These are phyloP conservation scores for Candida frijolesensis DNA, from an alignment of 1,139 yeast species.

Conservation along the genomic window DNA sequence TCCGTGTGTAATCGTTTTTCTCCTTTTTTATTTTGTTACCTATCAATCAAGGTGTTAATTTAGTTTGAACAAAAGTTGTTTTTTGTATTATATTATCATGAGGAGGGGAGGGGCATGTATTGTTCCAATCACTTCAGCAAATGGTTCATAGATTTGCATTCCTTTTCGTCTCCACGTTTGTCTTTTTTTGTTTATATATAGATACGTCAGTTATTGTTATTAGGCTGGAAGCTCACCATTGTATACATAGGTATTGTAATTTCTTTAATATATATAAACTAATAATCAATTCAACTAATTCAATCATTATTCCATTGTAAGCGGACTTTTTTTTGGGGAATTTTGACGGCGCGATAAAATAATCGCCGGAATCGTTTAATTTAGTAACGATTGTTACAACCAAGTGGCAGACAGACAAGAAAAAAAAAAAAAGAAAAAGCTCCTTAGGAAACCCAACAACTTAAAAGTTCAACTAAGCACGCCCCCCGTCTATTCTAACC, in stretches of 20 bases:
- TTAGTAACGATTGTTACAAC: not conserved
- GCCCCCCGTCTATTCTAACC: not conserved
- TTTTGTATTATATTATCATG: not conserved
- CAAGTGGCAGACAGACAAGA: not conserved
- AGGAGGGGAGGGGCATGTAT: too few relatives aligned
- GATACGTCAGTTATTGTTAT: not conserved
- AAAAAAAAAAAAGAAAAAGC: not conserved
- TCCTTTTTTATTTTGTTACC: not conserved
- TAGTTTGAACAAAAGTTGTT: not conserved
- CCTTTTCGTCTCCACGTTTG: not conserved
- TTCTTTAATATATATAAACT: not conserved
- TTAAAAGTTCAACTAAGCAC: not conserved
- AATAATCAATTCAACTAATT: too few relatives aligned
- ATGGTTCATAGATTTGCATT: not conserved
- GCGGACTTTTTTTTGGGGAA: not conserved
- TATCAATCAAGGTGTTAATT: too few relatives aligned
- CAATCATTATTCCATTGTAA: not conserved
- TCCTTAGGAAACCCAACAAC: not conserved
- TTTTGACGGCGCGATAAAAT: not conserved
- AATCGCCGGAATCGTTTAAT: not conserved
- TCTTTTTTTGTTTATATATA: not conserved
- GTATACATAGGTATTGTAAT: constrained; percentile 1
- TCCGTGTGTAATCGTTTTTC: not conserved
- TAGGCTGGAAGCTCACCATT: not conserved
- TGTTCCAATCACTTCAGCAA: not conserved